Evolutionary conservation across 257 asterid genomes (phyloP).

Genomic region (Solanum gracilifrons): DNA sequence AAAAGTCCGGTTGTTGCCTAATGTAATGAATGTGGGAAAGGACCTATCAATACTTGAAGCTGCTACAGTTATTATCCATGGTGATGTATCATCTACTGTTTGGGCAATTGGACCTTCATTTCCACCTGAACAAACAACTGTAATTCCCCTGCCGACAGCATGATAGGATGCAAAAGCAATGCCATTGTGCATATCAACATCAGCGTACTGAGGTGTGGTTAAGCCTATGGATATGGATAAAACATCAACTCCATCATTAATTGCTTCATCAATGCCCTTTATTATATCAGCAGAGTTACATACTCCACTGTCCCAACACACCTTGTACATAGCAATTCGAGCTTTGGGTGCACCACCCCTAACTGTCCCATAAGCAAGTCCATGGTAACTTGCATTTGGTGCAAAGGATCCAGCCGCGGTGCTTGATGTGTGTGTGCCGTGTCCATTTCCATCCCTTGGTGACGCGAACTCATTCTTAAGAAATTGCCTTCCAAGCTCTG

Average conservation of each 20-base stretch:
- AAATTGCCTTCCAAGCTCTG: background rate
- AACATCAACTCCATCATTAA: constrained; percentile 30
- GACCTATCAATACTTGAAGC: constrained; percentile 23
- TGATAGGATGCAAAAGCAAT: constrained; percentile 26
- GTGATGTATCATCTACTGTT: constrained; percentile 15
- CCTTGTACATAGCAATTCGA: constrained; percentile 24
- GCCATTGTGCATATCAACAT: constrained; percentile 1
- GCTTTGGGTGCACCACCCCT: constrained; percentile 37
- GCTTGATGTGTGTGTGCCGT: constrained; percentile 25
- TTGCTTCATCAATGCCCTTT: constrained; percentile 28
- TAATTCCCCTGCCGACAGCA: constrained; percentile 21
- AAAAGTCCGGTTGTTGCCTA: constrained; percentile 13
- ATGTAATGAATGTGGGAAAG: constrained; percentile 14
- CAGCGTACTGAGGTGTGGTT: background rate
- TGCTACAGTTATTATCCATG: constrained; percentile 33
- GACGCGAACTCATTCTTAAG: constrained; percentile 11
- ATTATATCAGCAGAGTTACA: constrained; percentile 10
- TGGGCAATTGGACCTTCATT: constrained; percentile 20
- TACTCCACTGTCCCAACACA: background rate
- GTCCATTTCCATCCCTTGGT: constrained; percentile 19
- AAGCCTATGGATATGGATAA: constrained; percentile 18
- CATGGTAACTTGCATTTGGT: constrained; percentile 4
- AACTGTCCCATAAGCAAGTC: constrained; percentile 17
- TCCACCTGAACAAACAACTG: constrained; percentile 25
- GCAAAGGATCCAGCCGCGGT: constrained; percentile 8